These are phyloP conservation scores for Solanum arcanum DNA, from an alignment of 257 asterid species.

Conservation along the genomic window DNA sequence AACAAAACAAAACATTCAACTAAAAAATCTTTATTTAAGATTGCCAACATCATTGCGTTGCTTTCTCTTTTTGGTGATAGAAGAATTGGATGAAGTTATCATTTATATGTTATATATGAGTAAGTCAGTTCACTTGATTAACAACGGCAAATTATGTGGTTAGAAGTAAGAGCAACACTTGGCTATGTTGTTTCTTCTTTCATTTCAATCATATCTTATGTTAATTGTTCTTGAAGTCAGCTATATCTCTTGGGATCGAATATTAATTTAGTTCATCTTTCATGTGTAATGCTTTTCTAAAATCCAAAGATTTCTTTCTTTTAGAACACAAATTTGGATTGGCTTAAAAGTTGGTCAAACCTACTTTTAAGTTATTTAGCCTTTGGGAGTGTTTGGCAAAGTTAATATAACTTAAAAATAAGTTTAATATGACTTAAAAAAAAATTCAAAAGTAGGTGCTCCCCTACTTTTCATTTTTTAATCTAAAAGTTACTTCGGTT, in stretches of 20 bases:
- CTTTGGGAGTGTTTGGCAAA: not conserved
- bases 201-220: not conserved
- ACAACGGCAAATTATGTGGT: not conserved
- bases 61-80: not conserved
- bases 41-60: not conserved
- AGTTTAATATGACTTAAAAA: not conserved
- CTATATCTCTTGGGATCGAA: not conserved
- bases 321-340: not conserved
- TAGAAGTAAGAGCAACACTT: not conserved
- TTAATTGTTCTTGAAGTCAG: not conserved
- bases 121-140: not conserved
- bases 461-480: not conserved
- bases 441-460: not conserved
- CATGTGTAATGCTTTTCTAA: not conserved
- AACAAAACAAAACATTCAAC: not conserved
- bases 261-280: not conserved
- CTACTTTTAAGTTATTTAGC: not conserved
- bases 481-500: not conserved
- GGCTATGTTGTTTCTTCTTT: not conserved
- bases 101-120: not conserved
- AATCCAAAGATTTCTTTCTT: not conserved
- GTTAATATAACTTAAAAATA: too few species aligned
- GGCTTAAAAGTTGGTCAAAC: not conserved
- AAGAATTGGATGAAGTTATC: not conserved
- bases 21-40: not conserved